phyloP scores from a whole-genome alignment of 371 early-diverging fungal species.

The Funneliformis caledonium region DNA sequence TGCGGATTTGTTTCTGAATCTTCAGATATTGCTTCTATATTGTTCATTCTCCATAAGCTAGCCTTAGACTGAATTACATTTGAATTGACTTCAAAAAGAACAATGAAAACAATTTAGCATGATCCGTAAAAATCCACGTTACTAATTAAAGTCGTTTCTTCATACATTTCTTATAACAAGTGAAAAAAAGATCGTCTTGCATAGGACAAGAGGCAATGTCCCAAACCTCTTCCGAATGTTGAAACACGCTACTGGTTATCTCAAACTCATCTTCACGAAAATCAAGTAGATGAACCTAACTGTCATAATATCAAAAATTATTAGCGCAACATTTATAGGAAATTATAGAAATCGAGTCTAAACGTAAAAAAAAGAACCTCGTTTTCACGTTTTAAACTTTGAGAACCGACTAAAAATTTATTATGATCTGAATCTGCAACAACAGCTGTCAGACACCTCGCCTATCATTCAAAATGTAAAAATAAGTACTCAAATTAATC shows the following conservation, averaged over 20 bases:
- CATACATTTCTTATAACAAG: conserved; percentile 62
- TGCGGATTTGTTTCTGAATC: background rate
- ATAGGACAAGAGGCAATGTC: conserved; percentile 69
- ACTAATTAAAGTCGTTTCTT: background rate
- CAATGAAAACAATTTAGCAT: background rate
- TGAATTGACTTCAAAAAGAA: conserved; percentile 46
- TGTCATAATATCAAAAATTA: background rate
- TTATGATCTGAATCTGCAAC: conserved; percentile 67
- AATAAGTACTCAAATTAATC: background rate
- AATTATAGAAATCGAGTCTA: conserved; percentile 41
- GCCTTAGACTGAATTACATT: conserved; percentile 42
- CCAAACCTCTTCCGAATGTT: conserved; percentile 76
- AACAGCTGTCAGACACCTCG: conserved; percentile 71
- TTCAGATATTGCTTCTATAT: conserved; percentile 33
- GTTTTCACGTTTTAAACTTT: conserved; percentile 62
- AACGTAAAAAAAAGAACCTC: conserved; percentile 43
- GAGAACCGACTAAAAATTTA: conserved; percentile 79
- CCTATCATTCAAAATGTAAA: conserved; percentile 47
- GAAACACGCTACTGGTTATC: conserved; percentile 64
- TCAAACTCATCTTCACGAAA: conserved; percentile 71
- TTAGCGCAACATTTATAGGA: conserved; percentile 37
- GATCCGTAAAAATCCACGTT: too few relatives aligned
- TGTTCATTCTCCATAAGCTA: conserved; percentile 44
- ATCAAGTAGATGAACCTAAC: conserved; percentile 65
- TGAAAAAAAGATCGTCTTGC: conserved; percentile 66